Evolutionary conservation across 2,329 filamentous ascomycete species (phyloP).

Genomic region (Beauveria asiatica): DNA sequence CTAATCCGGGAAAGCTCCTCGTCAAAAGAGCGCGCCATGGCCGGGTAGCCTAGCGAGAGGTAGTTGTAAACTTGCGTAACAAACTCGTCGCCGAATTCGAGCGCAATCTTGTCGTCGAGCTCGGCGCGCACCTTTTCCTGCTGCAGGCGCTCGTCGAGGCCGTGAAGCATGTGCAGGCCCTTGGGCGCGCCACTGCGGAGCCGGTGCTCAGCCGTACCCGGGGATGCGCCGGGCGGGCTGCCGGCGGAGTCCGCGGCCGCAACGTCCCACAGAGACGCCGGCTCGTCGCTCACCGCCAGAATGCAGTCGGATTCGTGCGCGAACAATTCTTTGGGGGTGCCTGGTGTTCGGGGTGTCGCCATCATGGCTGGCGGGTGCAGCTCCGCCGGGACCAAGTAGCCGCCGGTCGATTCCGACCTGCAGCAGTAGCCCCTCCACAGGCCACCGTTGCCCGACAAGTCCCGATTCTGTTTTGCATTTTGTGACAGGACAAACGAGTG

Average conservation of each 20-base stretch:
- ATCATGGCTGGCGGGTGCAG: constrained; percentile 41
- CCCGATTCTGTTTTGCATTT: constrained; percentile 41
- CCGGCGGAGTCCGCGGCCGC: constrained; percentile 13
- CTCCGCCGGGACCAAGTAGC: constrained; percentile 32
- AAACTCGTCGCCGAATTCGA: constrained; percentile 75
- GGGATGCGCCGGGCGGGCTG: neutral
- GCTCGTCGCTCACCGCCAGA: constrained; percentile 32
- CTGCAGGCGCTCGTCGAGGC: constrained; percentile 42
- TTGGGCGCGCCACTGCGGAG: constrained; percentile 28
- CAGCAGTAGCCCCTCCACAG: constrained; percentile 73
- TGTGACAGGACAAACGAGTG: constrained; percentile 48
- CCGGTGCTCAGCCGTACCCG: constrained; percentile 18
- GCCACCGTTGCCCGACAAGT: constrained; percentile 50
- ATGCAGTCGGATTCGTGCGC: constrained; percentile 31
- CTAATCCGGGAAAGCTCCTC: constrained; percentile 78
- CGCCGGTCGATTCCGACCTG: constrained; percentile 27
- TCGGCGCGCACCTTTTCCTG: constrained; percentile 42
- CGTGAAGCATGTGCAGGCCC: constrained; percentile 40
- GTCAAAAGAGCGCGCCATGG: constrained; percentile 75
- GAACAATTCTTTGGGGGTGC: constrained; percentile 35
- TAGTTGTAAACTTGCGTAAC: constrained; percentile 98
- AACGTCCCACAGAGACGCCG: constrained; percentile 21
- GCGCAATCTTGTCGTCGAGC: constrained; percentile 42
- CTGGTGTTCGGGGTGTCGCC: constrained; percentile 37
- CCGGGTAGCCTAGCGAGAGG: constrained; percentile 83